Percentiles rank a stretch among this genome's conserved stretches.
Evolutionary conservation across 495 filamentous ascomycete genomes (phyloP).

Genomic region (Hypoxylon lienhwacheense): DNA sequence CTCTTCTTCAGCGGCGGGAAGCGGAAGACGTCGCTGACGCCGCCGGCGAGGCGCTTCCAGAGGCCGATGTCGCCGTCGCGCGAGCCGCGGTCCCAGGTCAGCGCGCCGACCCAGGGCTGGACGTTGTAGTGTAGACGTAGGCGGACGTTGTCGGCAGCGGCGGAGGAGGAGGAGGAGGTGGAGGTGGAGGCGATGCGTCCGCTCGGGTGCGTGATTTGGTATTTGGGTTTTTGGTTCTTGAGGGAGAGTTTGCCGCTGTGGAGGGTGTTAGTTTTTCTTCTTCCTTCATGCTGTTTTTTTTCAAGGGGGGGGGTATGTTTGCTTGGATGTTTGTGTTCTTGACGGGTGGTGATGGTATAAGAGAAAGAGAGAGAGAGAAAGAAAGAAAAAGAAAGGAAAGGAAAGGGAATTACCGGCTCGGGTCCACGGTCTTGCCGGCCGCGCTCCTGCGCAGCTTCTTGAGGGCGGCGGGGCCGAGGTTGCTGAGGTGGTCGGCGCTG

Average conservation of each 20-base stretch:
- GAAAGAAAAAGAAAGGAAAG: not conserved
- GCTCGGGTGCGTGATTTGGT: conserved; percentile 86
- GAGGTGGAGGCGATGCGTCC: conserved; percentile 70
- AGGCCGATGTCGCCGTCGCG: conserved; percentile 58
- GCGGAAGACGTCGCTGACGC: conserved; percentile 66
- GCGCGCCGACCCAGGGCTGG: conserved; percentile 90
- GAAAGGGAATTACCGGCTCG: conserved; percentile 44
- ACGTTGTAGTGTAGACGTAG: conserved; percentile 89
- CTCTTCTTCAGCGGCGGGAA: conserved; percentile 75
- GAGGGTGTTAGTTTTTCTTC: not conserved
- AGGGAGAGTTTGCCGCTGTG: conserved; percentile 67
- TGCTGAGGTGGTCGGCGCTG: conserved; percentile 58
- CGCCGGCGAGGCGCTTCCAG: conserved; percentile 64
- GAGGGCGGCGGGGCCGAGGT: conserved; percentile 52
- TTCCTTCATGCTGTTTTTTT: not conserved
- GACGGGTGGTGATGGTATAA: no score
- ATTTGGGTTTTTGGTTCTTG: conserved; percentile 82
- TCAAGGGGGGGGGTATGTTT: no score
- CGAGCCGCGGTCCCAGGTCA: conserved; percentile 71
- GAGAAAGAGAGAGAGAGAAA: not conserved
- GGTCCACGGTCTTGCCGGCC: conserved; percentile 55
- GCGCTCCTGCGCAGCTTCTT: conserved; percentile 57
- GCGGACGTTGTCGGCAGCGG: conserved; percentile 72
- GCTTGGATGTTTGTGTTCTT: no score
- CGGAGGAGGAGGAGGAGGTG: no score